Evolutionary conservation across 2,329 filamentous ascomycete genomes (phyloP), one percentile per base, ranked within the genome.

Genomic region (Sphaerulina musiva): DNA sequence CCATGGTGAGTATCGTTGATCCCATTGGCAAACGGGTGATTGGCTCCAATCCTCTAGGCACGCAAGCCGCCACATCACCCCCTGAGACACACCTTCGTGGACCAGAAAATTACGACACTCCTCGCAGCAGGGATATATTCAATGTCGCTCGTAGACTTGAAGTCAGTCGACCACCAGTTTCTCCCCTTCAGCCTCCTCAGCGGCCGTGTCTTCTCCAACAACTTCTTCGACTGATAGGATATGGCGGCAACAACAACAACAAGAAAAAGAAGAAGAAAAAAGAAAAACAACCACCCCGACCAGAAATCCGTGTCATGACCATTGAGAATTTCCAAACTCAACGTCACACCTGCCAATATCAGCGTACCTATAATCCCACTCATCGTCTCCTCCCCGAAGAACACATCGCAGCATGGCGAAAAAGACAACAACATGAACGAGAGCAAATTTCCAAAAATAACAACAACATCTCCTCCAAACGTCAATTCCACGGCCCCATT

Each of bases 101-200:
- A 39, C 42, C 48, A 20, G 48, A 51, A 14, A 51, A 51, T 9
- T 51, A 51, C 34, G 48, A 51, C 14, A 53, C 51, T 11, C 38
- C 51, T 26, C 51, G 39, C 17, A 47, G 44, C 8, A 32, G 20
- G 26, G 51, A 53, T 20, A 48, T 53, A 29, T 53, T 53, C 51
- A 48, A 42, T 11, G 44, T 41, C 10, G 45, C 38, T 3, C 14
- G 26, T 7, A 46, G 31, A 14, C 44, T 53, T 17, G 45, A 53
- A 53, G 38, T 38, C 2, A 8, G 23, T 41, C 36, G 38, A 43
- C 10, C 12, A 17, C n/a, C 11, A 51, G 20, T 42, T 2, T 31
- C 32, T 10, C 23, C 44, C 9, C 43, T 26, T 14, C 42, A 38
- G 34, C 45, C 32, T 10, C 36, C 44, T 9, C 43, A 41, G 23